phyloP scores from a whole-genome alignment of 768 basidiomycete genomes.

The Podaxis sp. region DNA sequence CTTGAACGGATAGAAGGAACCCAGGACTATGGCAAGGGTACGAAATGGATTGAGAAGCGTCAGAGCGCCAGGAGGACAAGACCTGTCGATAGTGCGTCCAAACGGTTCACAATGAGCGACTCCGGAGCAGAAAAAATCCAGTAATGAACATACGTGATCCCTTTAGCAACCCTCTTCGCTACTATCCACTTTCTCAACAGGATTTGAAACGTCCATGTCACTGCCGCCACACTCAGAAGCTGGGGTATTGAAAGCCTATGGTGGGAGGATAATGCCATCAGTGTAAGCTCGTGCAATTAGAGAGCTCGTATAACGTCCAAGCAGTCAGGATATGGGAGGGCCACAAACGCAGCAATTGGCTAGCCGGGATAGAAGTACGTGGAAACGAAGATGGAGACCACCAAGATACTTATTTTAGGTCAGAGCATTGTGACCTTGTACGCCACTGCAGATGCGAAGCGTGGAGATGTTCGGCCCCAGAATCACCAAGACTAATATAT shows the following conservation, averaged over 20 bases:
- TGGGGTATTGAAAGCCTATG: not conserved
- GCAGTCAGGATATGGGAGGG: not conserved
- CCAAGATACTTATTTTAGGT: no score
- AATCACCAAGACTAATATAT: no score
- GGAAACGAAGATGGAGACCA: no score
- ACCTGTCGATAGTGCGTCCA: not conserved
- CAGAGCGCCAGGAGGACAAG: conserved; percentile 15
- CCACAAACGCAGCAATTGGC: no score
- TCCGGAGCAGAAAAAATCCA: not conserved
- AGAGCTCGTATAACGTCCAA: not conserved
- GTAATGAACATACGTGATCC: not conserved
- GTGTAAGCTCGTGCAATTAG: not conserved
- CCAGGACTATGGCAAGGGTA: conserved; percentile 23
- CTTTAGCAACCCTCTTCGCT: not conserved
- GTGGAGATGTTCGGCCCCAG: no score
- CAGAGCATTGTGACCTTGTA: no score
- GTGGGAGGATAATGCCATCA: not conserved
- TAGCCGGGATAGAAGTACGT: no score
- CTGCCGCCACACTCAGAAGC: not conserved
- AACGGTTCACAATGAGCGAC: not conserved
- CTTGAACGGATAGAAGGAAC: conserved; percentile 31
- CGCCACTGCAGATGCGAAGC: no score
- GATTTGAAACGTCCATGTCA: not conserved
- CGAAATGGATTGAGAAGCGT: conserved; percentile 30
- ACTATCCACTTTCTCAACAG: conserved; percentile 2